Conservation (phyloP, 768 basidiomycete genomes). For the Dentipellis sp. region DNA sequence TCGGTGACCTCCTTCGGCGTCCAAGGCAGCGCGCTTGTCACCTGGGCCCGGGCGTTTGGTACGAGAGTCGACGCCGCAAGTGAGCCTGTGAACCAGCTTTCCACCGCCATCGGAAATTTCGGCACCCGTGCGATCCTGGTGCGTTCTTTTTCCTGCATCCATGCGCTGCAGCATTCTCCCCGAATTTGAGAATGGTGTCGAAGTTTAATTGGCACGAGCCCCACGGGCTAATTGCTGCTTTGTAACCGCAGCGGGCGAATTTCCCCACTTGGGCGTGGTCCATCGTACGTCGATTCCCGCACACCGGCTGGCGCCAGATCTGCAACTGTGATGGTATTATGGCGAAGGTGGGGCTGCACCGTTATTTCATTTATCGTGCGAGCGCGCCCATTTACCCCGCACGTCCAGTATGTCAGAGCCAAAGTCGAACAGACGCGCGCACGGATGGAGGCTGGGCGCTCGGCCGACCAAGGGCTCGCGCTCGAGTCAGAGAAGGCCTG, state of each 20-base stretch:
- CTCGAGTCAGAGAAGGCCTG: neutral
- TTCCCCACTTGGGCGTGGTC: slow-evolving; percentile 67
- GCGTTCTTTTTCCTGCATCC: neutral
- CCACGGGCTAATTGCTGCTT: no score
- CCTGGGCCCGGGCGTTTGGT: slow-evolving; percentile 39
- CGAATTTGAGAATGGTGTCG: neutral
- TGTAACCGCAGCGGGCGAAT: slow-evolving; percentile 51
- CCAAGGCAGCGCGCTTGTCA: slow-evolving; percentile 59
- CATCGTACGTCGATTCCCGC: slow-evolving; percentile 60
- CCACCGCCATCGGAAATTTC: slow-evolving; percentile 69
- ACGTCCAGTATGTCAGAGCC: neutral
- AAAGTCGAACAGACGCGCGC: neutral
- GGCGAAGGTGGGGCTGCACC: slow-evolving; percentile 48
- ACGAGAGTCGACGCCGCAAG: slow-evolving; percentile 34
- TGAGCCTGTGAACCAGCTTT: slow-evolving; percentile 39
- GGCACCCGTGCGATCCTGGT: slow-evolving; percentile 41
- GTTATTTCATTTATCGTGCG: neutral
- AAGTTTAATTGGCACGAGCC: neutral
- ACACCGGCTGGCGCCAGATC: slow-evolving; percentile 57
- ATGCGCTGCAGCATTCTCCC: no score
- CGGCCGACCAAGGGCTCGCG: no score
- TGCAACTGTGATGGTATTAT: slow-evolving; percentile 74
- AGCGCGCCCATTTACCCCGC: neutral
- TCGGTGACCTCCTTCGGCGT: slow-evolving; percentile 62
- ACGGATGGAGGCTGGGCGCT: no score